Conservation (phyloP, 2,329 filamentous ascomycete genomes). For the Scedosporium boydii region DNA sequence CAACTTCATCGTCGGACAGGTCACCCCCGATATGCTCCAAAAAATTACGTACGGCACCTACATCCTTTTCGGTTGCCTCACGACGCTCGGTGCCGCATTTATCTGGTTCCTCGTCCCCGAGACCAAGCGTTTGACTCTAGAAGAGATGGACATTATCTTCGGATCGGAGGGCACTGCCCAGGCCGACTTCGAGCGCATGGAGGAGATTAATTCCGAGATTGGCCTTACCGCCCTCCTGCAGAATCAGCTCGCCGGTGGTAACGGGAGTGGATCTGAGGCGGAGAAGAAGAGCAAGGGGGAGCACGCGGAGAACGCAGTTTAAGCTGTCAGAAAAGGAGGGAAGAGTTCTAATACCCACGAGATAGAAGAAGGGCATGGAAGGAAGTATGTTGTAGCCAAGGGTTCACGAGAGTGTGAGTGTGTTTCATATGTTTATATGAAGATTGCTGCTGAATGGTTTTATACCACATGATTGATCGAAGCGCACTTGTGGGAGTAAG, state of each 20-base stretch:
- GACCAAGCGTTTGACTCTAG: conserved; percentile 53
- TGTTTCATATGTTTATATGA: no score
- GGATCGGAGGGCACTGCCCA: conserved; percentile 39
- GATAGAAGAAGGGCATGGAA: neutral
- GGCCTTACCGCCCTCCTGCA: conserved; percentile 40
- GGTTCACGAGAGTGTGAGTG: no score
- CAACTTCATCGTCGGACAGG: conserved; percentile 57
- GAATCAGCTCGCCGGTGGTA: neutral
- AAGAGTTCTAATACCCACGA: neutral
- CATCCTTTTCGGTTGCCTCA: conserved; percentile 59
- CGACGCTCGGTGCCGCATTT: conserved; percentile 49
- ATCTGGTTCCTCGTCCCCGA: conserved; percentile 57
- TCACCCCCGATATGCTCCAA: conserved; percentile 59
- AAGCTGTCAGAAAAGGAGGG: neutral
- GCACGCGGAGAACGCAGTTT: neutral
- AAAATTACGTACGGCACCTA: conserved; percentile 61
- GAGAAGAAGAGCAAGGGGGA: conserved; percentile 4
- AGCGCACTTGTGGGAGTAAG: no score
- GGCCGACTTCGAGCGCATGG: conserved; percentile 60
- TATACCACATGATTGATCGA: no score
- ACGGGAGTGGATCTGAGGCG: neutral
- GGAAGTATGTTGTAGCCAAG: neutral
- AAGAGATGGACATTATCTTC: conserved; percentile 44
- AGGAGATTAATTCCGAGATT: conserved; percentile 62
- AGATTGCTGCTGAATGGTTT: no score